Evolutionary conservation across 2,329 filamentous ascomycete species (phyloP).

Genomic region (Cladosporium sp.): DNA sequence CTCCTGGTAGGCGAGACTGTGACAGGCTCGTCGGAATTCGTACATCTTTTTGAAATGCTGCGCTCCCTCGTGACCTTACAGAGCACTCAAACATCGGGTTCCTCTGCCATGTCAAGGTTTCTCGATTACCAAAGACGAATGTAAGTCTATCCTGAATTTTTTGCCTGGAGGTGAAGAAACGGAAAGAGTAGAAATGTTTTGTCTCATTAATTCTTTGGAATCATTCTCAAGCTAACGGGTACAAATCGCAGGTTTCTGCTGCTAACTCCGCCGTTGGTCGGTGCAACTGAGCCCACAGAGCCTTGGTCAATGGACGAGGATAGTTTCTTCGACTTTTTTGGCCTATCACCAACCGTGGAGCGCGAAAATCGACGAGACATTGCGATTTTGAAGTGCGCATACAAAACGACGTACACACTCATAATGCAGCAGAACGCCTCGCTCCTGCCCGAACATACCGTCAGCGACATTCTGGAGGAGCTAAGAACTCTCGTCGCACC

Average conservation of each 20-base stretch:
- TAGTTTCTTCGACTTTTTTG: slow-evolving; percentile 11
- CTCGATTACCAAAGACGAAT: slow-evolving; percentile 31
- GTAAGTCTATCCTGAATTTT: slow-evolving; percentile 14
- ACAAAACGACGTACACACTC: neutral
- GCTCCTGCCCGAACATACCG: neutral
- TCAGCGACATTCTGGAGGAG: slow-evolving; percentile 21
- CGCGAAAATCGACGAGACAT: neutral
- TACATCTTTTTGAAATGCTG: slow-evolving; percentile 34
- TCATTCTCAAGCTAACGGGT: too few species aligned
- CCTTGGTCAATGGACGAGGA: neutral
- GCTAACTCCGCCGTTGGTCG: slow-evolving; percentile 11
- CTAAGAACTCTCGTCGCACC: slow-evolving; percentile 27
- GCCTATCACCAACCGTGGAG: neutral
- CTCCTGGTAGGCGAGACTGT: slow-evolving; percentile 39
- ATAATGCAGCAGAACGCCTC: neutral
- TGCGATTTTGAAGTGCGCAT: slow-evolving; percentile 14
- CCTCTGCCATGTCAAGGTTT: slow-evolving; percentile 20
- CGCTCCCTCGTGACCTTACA: slow-evolving; percentile 22
- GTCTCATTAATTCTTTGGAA: too few species aligned
- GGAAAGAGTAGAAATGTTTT: neutral
- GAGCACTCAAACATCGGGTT: slow-evolving; percentile 10
- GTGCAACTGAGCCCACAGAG: slow-evolving; percentile 4
- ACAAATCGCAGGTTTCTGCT: slow-evolving; percentile 6
- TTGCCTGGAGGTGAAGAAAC: too few species aligned
- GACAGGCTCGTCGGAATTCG: slow-evolving; percentile 35